Evolutionary conservation across 495 filamentous ascomycete species (phyloP), one percentile per base, ranked within the genome.

Genomic region (Amphirosellinia nigrospora): DNA sequence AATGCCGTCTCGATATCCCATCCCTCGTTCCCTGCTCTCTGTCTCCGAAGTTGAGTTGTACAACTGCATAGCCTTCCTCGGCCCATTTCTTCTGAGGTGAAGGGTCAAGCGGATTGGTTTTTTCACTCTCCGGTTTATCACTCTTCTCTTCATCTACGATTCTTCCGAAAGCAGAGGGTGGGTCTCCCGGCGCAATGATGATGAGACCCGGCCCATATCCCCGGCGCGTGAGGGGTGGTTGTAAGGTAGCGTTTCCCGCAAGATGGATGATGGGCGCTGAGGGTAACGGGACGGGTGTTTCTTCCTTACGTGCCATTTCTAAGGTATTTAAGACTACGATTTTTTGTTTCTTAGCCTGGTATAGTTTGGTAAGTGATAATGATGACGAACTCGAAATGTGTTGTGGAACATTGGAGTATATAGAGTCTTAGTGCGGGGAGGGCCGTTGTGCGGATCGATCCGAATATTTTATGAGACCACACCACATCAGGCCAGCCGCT

Each of bases 51-150:
- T 60, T 69, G 0, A 87, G 70, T 70, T 86, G 81, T 0, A 77
- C 84, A 3, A 87, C 85, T 1, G 84, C 80, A 64, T 84, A 89
- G 7, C 87, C 83, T 76, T 89, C 87, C 73, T 89, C 87, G 4
- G 87, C 87, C 86, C 87, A 89, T 79, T 89, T 89, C 63, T 82
- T 72, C 26, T 82, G 67, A 1, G 85, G 86, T 23, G 81, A 79
- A 1, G 86, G 86, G 30, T 82, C 81, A 21, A 83, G 72, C n/a
- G 74, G 78, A 61, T 76, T 39, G 8, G 7, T 19, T 16, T 21
- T 53, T 9, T 7, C 7, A 11, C 34, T 55, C 16, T 52, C 43
- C 16, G 41, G 9, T 15, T 64, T 43, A 64, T 23, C 41, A 30
- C 28, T 50, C 15, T 26, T 39, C 8, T 21, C 53, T 15, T 32